Percentiles rank a stretch among this genome's conserved stretches.
Conservation (phyloP, 306 rosid species). For the Lupinus albus region DNA sequence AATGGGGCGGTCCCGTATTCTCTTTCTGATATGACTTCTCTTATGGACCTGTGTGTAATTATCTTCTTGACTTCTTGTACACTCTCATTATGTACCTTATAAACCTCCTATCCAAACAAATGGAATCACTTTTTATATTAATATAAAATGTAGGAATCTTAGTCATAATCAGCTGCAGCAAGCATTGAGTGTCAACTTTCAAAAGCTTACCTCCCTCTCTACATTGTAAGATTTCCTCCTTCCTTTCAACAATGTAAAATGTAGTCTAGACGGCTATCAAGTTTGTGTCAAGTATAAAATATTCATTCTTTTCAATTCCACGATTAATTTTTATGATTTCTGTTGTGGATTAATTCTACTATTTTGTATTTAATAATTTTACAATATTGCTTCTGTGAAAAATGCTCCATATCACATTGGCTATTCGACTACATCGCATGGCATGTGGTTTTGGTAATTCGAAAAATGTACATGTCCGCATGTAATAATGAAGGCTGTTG, state of each 20-base stretch:
- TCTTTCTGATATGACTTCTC: slow-evolving; percentile 57
- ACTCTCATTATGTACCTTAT: slow-evolving; percentile 32
- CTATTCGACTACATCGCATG: neutral
- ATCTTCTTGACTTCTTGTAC: slow-evolving; percentile 32
- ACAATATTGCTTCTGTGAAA: slow-evolving; percentile 19
- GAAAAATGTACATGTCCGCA: neutral
- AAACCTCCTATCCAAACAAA: slow-evolving; percentile 28
- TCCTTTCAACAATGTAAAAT: slow-evolving; percentile 36
- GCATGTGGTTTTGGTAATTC: slow-evolving; percentile 22
- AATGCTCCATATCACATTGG: neutral
- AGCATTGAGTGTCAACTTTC: slow-evolving; percentile 55
- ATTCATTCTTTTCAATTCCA: slow-evolving; percentile 16
- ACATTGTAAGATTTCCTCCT: slow-evolving; percentile 68
- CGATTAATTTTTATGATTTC: slow-evolving; percentile 10
- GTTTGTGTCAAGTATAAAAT: slow-evolving; percentile 27
- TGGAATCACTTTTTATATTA: slow-evolving; percentile 29
- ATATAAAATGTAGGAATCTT: slow-evolving; percentile 63
- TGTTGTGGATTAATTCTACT: slow-evolving; percentile 1
- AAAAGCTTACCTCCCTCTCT: slow-evolving; percentile 72
- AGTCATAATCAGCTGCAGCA: slow-evolving; percentile 83
- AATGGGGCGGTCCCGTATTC: slow-evolving; percentile 69
- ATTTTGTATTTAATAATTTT: slow-evolving; percentile 15
- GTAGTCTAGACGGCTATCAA: slow-evolving; percentile 29
- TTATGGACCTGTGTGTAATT: slow-evolving; percentile 71
- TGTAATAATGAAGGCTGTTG: slow-evolving; percentile 11